Base-by-base conservation (phyloP, 192 early-diverging fungal species). In the Coemansia sp. region DNA sequence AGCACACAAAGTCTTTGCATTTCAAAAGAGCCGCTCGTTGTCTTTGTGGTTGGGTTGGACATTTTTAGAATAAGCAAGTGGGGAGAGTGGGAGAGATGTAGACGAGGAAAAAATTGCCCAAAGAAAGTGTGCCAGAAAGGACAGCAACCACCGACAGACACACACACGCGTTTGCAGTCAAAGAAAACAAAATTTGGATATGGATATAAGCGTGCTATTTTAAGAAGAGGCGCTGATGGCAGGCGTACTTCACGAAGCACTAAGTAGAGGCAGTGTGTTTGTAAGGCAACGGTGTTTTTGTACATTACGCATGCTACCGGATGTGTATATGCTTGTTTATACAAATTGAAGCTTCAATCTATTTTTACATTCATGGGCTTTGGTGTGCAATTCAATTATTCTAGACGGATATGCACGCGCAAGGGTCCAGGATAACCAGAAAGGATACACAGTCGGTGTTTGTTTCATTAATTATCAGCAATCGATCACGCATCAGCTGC, bases 391-490 rank as follows among this genome's bases (percentile, higher is more conserved):
- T 50, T 50, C 19, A 50, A 23, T 50, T 50, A 0, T 23, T 9
- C 20, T 9, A 9, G 48, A 35, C 15, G 34, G 54, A 56, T 35
- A 56, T 56, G 11, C 54, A 56, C 34, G 34, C 54, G 54, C 54
- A 56, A 56, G 54, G 54, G 54, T 56, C 22, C 54, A 38, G 34
- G n/a, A 36, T 56, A 56, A 56, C 34, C 54, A 56, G 54, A 56
- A 35, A 56, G 54, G 54, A 56, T 56, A 56, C 33, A 32, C 19
- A 6, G 41, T 14, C 41, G 0, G 19, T 23, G 22, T 11, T 23
- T 20, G 48, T 50, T 50, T 49, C 22, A 7, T 23, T 23, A 50
- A 50, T 50, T 6, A 50, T 50, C 23, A 23, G 20, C 20, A 50
- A 50, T 6, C 48, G 22, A 50, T 50, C 48, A 23, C 23, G 5